Percentiles rank a stretch among this genome's conserved stretches.
Evolutionary conservation across 139 green algal genomes (phyloP).

Genomic region (Pleodorina starrii): DNA sequence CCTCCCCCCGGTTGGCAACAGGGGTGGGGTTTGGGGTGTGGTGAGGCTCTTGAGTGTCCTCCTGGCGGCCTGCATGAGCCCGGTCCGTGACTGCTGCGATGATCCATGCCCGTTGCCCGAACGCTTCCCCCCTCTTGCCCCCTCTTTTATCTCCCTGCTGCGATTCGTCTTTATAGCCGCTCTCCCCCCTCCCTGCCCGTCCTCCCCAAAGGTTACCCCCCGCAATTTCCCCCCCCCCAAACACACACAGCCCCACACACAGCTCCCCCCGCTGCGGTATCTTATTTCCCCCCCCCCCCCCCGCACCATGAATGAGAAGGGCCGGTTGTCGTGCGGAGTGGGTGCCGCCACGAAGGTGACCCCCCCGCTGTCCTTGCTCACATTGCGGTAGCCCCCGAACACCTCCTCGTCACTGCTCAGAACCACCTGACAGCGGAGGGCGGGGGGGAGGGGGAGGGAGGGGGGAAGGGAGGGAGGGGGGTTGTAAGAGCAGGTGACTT

Average conservation of each 20-base stretch:
- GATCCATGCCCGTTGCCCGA: no score
- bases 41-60: no score
- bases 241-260: not conserved
- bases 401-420: slow-evolving; percentile 89
- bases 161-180: not conserved
- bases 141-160: not conserved
- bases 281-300: not conserved
- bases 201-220: no score
- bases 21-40: no score
- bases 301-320: slow-evolving; percentile 73
- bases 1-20: no score
- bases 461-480: not conserved
- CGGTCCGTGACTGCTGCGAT: no score
- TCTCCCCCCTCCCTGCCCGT: not conserved
- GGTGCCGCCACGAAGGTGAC: slow-evolving; percentile 60
- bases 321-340: slow-evolving; percentile 76
- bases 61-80: no score
- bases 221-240: not conserved
- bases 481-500: not conserved
- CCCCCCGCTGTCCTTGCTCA: slow-evolving; percentile 86
- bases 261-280: not conserved
- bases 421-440: slow-evolving; percentile 64
- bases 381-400: slow-evolving; percentile 91
- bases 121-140: no score
- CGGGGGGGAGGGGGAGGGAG: not conserved